Evolutionary conservation across 345 rosid species (phyloP), one percentile per base, ranked within the genome.

Genomic region (Murraya paniculata): DNA sequence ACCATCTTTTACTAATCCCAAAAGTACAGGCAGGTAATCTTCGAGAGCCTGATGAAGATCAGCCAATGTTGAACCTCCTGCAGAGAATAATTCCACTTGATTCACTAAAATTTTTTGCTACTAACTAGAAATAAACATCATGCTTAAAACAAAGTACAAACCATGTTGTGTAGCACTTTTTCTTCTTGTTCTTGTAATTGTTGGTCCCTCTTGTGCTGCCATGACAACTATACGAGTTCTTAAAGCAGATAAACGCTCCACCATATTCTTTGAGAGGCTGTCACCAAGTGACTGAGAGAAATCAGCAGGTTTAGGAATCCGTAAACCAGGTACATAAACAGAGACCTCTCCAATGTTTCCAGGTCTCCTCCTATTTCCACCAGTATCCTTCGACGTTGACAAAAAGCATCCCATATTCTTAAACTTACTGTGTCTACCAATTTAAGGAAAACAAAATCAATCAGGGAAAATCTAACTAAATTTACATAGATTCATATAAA

Each of bases 151-250:
- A 9, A 55, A 64, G n/a, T 38, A 85, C 82, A 76, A 80, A 94
- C 99, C 98, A 82, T 97, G 98, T 78, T 97, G 99, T 50, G 99
- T 94, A 75, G 93, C 90, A 84, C 87, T 89, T 89, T 88, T 94
- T 85, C 98, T 94, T 81, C 94, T 89, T 45, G 98, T 90, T 86
- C 98, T 89, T 33, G 98, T 90, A 68, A 93, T 87, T 56, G 98
- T 97, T 41, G 99, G 98, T 36, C 90, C 98, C 91, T 97, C 98
- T 88, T 97, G 99, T 58, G 89, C 91, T 59, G 98, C 99, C 98
- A 97, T 97, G 77, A 94, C 97, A 57, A 97, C 98, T 45, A 97
- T 89, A 68, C 98, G 98, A 58, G 95, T 92, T 88, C 98, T 88
- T 69, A 94, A 82, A 74, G 98, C 98, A 72, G 95, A 85, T 78